phyloP scores from a whole-genome alignment of 192 early-diverging fungal genomes.

The Podila epigama region DNA sequence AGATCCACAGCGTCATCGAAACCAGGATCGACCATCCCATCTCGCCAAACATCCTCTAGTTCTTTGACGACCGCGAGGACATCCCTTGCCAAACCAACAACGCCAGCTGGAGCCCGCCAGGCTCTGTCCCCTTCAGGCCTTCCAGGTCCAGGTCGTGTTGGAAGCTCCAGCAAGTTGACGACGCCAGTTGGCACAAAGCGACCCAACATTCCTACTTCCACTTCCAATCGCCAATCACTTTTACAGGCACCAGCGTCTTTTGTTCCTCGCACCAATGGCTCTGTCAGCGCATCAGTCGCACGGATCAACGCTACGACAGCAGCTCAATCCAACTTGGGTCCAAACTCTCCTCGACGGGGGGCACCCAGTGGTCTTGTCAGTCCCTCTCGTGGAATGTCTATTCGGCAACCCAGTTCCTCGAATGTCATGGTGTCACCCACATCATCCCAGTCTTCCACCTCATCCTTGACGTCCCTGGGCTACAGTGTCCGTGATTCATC shows the following conservation, averaged over 20 bases:
- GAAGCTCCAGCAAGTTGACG: not conserved
- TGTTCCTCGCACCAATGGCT: not conserved
- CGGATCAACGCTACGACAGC: not conserved
- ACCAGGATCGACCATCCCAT: constrained; percentile 3
- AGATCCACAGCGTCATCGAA: not conserved
- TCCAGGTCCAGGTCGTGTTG: not conserved
- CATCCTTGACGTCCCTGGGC: constrained; percentile 1
- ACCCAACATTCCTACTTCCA: not conserved
- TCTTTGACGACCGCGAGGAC: too few species aligned
- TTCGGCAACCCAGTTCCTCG: not conserved
- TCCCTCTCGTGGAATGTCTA: constrained; percentile 7
- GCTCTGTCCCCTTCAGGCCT: not conserved
- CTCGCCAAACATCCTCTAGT: constrained; percentile 4
- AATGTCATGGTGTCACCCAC: constrained; percentile 23
- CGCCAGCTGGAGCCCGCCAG: not conserved
- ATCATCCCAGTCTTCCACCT: constrained; percentile 21
- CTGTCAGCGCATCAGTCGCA: not conserved
- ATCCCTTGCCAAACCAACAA: not conserved
- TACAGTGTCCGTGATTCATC: constrained; percentile 8
- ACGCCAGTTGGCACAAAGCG: not conserved
- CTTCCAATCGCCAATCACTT: constrained; percentile 4
- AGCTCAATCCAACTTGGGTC: not conserved
- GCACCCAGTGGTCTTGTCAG: constrained; percentile 10
- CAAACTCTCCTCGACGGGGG: constrained; percentile 10
- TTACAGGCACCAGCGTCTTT: constrained; percentile 6